These are phyloP conservation scores for Malus hybrid DNA, from an alignment of 331 rosid species.

Conservation along the genomic window DNA sequence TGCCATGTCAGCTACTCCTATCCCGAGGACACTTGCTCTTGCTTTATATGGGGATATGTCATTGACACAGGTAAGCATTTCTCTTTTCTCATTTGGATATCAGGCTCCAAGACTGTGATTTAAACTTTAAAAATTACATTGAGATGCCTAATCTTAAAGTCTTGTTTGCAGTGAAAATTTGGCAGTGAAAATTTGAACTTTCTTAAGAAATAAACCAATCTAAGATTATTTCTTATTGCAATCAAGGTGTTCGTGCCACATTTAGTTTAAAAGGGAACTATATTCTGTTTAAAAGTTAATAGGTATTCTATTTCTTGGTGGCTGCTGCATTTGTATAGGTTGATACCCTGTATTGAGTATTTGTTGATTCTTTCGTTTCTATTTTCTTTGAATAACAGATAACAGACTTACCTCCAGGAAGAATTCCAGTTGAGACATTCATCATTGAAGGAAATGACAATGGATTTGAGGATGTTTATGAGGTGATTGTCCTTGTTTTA, in stretches of 20 bases:
- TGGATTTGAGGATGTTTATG: conserved; percentile 68
- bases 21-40: conserved; percentile 96
- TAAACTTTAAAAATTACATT: background rate
- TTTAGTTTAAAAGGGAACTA: too few relatives aligned
- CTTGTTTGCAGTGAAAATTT: background rate
- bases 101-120: background rate
- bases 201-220: too few relatives aligned
- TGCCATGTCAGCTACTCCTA: conserved; percentile 98
- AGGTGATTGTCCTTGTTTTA: conserved; percentile 34
- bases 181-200: background rate
- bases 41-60: conserved; percentile 95
- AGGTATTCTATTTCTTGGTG: too few relatives aligned
- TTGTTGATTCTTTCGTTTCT: conserved; percentile 18
- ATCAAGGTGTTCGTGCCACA: background rate
- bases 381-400: conserved; percentile 42
- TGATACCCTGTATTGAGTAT: background rate
- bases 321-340: background rate
- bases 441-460: conserved; percentile 57
- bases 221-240: too few relatives aligned
- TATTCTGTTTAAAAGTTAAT: background rate
- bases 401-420: conserved; percentile 91
- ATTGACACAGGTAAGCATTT: conserved; percentile 58
- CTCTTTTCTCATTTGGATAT: background rate
- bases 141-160: background rate
- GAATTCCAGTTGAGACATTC: conserved; percentile 75